Conservation (phyloP, 2,329 filamentous ascomycete species). For the Hypocreales sp. region DNA sequence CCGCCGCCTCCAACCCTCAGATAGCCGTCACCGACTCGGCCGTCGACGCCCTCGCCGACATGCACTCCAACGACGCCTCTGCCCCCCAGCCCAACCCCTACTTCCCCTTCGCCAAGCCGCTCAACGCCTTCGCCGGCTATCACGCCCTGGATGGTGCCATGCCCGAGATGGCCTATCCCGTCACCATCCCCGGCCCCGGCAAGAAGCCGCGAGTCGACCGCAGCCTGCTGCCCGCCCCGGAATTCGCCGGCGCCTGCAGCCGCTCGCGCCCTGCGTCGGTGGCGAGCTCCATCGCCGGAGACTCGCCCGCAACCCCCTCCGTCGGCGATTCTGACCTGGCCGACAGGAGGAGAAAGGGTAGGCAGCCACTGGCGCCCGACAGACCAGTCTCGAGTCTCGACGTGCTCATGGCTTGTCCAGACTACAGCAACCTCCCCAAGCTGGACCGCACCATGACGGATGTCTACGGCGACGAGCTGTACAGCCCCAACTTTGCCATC, state of each 20-base stretch:
- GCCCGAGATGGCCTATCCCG: conserved; percentile 23
- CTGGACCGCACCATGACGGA: conserved; percentile 78
- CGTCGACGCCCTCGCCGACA: conserved; percentile 28
- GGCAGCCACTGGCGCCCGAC: too few relatives aligned
- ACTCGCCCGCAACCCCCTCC: conserved; percentile 43
- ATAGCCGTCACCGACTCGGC: conserved; percentile 36
- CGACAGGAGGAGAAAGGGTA: conserved; percentile 39
- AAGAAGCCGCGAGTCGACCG: conserved; percentile 23
- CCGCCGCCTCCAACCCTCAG: conserved; percentile 33
- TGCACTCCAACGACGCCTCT: conserved; percentile 15
- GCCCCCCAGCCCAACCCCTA: conserved; percentile 18
- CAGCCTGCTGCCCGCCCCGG: conserved; percentile 27
- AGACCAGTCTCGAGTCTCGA: too few relatives aligned
- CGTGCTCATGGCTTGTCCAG: conserved; percentile 28
- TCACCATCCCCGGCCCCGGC: conserved; percentile 18
- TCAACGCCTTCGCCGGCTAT: conserved; percentile 27
- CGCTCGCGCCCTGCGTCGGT: conserved; percentile 38
- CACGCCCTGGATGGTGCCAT: conserved; percentile 21
- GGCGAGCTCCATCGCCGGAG: conserved; percentile 40
- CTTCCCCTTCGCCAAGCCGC: conserved; percentile 31
- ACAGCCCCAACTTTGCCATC: conserved; percentile 52
- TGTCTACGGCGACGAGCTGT: conserved; percentile 71
- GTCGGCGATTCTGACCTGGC: conserved; percentile 31
- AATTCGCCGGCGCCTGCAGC: conserved; percentile 23
- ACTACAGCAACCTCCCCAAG: conserved; percentile 48